Evolutionary conservation across 2,329 filamentous ascomycete species (phyloP), one percentile per base, ranked within the genome.

Genomic region (Coniochaeta hoffmannii): DNA sequence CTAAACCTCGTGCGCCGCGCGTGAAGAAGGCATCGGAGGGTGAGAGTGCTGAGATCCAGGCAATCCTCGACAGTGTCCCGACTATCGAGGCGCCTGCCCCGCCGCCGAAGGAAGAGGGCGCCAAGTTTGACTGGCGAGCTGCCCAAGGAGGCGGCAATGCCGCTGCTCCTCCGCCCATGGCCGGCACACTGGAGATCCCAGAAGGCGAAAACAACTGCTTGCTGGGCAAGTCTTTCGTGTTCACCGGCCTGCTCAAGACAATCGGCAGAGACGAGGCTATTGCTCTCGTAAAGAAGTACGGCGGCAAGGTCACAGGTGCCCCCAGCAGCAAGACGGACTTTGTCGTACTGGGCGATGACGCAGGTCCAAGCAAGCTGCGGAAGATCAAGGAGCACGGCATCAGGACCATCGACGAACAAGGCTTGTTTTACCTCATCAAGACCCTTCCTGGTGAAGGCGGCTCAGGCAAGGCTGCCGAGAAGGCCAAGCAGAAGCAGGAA

Each of bases 311-410:
- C 24, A 96, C 88, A 10, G 78, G 77, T 10, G 86, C 84, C 5
- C 94, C 95, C 19, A 97, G 93, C 67, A 88, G 86, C 66, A 97
- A 96, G 71, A 99, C 95, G 0, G 94, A 82, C 65, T 99, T 90
- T 66, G 91, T 99, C 49, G 89, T 99, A 15, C 80, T 99, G 2
- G 94, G 94, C 44, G 81, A 81, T 26, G 94, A 97, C 69, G 94
- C 95, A 24, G 94, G 94, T 0, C 94, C 94, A 1, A 95, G 88
- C 71, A 99, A 99, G 69, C 77, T 99, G 38, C 78, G 86, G 61
- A 97, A 92, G 62, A 97, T 99, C 62, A 79, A 82, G 56, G 81
- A 90, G 19, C 76, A 88, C 63, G 83, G 83, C 0, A 83, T 97
- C 68, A 97, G 91, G 70, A 95, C 92, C 0, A 97, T 99, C 65